A percentile compares a stretch with the other conserved stretches of the same genome.
Conservation (phyloP, 805 yeast genomes). For the Kurtzmaniella cleridarum region DNA sequence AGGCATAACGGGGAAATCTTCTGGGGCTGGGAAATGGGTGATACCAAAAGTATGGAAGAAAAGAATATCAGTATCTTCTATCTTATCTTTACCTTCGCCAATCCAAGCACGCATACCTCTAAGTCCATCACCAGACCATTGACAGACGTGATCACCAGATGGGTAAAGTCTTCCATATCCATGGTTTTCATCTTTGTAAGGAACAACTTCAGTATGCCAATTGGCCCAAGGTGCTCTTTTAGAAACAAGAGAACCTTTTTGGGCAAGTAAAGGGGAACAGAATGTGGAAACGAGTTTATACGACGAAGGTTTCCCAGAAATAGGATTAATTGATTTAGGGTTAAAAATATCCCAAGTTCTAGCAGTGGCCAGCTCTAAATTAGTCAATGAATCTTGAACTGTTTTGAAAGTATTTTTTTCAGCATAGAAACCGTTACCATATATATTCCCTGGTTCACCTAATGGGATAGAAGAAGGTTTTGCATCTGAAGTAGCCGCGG, state of each 20-base stretch:
- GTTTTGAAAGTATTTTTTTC: conserved; percentile 64
- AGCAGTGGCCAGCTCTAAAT: conserved; percentile 55
- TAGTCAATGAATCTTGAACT: conserved; percentile 59
- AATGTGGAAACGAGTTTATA: conserved; percentile 74
- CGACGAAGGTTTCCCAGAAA: conserved; percentile 71
- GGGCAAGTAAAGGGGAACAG: conserved; percentile 68
- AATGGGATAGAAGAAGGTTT: conserved; percentile 50
- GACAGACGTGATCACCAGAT: conserved; percentile 75
- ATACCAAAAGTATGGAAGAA: conserved; percentile 81
- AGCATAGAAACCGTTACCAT: conserved; percentile 73
- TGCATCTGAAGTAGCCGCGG: conserved; percentile 66
- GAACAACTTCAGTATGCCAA: conserved; percentile 61
- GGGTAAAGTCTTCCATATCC: conserved; percentile 65
- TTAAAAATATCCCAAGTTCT: conserved; percentile 77
- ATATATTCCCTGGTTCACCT: conserved; percentile 66
- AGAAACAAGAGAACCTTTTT: conserved; percentile 66
- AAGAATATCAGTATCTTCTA: conserved; percentile 67
- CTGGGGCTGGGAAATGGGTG: conserved; percentile 84
- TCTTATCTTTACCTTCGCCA: conserved; percentile 52
- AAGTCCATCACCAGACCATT: conserved; percentile 65
- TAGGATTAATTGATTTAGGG: conserved; percentile 59
- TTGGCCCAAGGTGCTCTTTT: conserved; percentile 84
- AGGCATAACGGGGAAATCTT: conserved; percentile 88
- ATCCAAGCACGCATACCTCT: conserved; percentile 67
- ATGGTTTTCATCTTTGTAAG: conserved; percentile 51